Conservation (phyloP, 2,329 filamentous ascomycete genomes). For the Neofusicoccum parvum region DNA sequence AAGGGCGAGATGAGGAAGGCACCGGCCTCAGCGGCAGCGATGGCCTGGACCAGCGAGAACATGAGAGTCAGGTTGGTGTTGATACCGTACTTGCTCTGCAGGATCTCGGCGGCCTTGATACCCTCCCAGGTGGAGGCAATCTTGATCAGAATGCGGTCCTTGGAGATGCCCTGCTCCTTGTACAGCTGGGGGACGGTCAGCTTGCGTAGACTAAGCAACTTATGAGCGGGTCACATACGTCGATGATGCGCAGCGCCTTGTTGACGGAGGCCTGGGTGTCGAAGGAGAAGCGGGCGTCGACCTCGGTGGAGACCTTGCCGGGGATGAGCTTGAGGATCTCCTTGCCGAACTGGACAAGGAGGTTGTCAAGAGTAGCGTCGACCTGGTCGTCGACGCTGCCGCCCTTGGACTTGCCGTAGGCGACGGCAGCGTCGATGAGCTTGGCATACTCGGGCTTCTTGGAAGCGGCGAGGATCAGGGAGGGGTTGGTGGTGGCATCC, state of each 20-base stretch:
- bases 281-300: conserved; percentile 95
- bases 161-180: conserved; percentile 85
- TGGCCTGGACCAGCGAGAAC: conserved; percentile 95
- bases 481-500: conserved; percentile 99
- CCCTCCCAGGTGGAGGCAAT: conserved; percentile 99
- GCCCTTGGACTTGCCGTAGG: conserved; percentile 78
- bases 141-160: conserved; percentile 98
- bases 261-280: conserved; percentile 87
- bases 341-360: conserved; percentile 96
- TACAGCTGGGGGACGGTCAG: conserved; percentile 69
- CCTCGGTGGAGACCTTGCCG: conserved; percentile 98
- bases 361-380: conserved; percentile 85
- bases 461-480: conserved; percentile 94
- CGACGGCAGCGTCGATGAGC: conserved; percentile 83
- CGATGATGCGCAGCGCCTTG: conserved; percentile 96
- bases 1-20: conserved; percentile 99
- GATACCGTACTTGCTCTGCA: conserved; percentile 92
- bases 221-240: conserved; percentile 59
- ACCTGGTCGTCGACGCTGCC: conserved; percentile 76
- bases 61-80: conserved; percentile 99
- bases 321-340: conserved; percentile 97
- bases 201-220: conserved; percentile 1
- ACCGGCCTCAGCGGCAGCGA: conserved; percentile 90
- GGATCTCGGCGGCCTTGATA: conserved; percentile 96
- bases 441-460: conserved; percentile 97